Percentiles rank a stretch among this genome's conserved stretches.
These are phyloP conservation scores for Sclerotinia nivalis DNA, from an alignment of 2,329 filamentous ascomycete genomes.

Conservation along the genomic window DNA sequence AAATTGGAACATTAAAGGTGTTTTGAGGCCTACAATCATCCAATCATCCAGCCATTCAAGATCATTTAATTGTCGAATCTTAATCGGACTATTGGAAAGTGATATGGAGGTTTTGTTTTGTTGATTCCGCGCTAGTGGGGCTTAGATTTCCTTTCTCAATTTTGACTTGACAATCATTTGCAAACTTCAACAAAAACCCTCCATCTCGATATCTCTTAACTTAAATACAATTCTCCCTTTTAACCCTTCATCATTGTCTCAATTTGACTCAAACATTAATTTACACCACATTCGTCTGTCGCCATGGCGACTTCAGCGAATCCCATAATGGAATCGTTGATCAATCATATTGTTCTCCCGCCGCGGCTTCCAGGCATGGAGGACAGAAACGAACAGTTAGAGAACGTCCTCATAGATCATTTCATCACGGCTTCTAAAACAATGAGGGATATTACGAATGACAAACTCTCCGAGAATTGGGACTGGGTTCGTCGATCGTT, in stretches of 20 bases:
- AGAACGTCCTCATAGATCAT: slow-evolving; percentile 21
- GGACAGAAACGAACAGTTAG: slow-evolving; percentile 27
- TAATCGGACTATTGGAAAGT: background rate
- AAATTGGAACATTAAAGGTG: no score
- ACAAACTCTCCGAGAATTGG: background rate
- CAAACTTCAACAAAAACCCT: background rate
- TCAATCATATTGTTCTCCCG: slow-evolving; percentile 33
- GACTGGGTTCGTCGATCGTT: slow-evolving; percentile 27
- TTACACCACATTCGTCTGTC: background rate
- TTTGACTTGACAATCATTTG: background rate
- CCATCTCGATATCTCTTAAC: background rate
- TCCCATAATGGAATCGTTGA: slow-evolving; percentile 26
- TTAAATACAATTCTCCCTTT: background rate
- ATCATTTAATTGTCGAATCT: no score
- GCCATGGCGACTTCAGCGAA: slow-evolving; percentile 8
- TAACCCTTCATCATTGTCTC: background rate
- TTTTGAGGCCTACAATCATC: no score
- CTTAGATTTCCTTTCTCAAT: background rate
- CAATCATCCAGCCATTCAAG: background rate
- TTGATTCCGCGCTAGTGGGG: slow-evolving; percentile 7
- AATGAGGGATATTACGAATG: slow-evolving; percentile 13
- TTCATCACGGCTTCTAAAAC: slow-evolving; percentile 22
- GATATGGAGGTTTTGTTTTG: background rate
- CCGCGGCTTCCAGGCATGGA: slow-evolving; percentile 30
- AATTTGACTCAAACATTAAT: background rate